Conservation (phyloP, 208 protist species). For the Trypanosoma theileri region DNA sequence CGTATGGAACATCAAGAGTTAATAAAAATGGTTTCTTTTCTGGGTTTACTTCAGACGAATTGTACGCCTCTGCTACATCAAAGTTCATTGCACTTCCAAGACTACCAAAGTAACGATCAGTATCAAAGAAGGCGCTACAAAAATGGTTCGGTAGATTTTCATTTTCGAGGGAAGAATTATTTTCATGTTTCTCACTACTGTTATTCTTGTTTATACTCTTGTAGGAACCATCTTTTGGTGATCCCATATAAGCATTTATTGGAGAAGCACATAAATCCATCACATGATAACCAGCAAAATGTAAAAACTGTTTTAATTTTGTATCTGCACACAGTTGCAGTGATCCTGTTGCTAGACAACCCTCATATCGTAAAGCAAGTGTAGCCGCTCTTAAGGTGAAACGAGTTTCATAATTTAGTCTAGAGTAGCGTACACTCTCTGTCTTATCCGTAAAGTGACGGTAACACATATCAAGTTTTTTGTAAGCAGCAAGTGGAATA, state of each 20-base stretch:
- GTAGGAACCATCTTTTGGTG: constrained; percentile 28
- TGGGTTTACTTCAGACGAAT: constrained; percentile 37
- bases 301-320: constrained; percentile 76
- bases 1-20: constrained; percentile 87
- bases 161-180: constrained; percentile 24
- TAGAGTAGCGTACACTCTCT: constrained; percentile 35
- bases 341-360: constrained; percentile 69
- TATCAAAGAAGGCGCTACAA: constrained; percentile 87
- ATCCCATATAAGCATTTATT: constrained; percentile 88
- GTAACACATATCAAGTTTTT: constrained; percentile 71
- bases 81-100: constrained; percentile 81
- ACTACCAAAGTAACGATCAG: constrained; percentile 84
- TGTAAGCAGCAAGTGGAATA: constrained; percentile 67
- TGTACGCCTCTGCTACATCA: constrained; percentile 40
- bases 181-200: background rate
- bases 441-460: constrained; percentile 31
- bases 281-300: constrained; percentile 76
- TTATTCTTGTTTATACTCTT: background rate
- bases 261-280: constrained; percentile 88
- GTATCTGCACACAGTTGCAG: constrained; percentile 88
- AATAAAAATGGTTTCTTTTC: constrained; percentile 57
- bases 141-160: constrained; percentile 69
- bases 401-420: constrained; percentile 16
- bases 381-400: constrained; percentile 61
- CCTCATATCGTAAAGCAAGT: constrained; percentile 78